These are phyloP conservation scores for Alternaria angustiovoidea DNA, from an alignment of 2,329 filamentous ascomycete species.

Conservation along the genomic window DNA sequence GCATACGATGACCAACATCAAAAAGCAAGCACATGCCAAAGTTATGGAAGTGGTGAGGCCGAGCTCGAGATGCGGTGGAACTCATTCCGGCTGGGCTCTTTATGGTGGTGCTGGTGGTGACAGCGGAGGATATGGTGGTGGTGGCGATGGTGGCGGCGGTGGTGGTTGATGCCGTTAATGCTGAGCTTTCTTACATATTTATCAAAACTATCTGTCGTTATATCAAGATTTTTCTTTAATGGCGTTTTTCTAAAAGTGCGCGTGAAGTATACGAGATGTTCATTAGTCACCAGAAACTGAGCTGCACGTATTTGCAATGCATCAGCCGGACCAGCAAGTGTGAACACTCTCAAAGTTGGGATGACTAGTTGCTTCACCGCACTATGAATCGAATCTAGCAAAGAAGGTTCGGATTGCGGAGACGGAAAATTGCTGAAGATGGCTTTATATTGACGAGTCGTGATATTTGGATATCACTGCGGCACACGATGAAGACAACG, in stretches of 20 bases:
- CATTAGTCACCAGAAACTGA: background rate
- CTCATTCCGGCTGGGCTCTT: background rate
- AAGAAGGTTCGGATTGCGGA: background rate
- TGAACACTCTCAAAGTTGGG: background rate
- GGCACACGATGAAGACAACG: background rate
- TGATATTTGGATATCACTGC: background rate
- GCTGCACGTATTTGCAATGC: background rate
- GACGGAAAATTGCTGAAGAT: background rate
- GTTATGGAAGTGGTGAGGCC: background rate
- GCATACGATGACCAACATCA: background rate
- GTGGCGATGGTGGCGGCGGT: slow-evolving; percentile 17
- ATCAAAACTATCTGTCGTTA: background rate
- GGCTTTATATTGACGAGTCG: background rate
- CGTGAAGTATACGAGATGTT: background rate
- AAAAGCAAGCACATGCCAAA: background rate
- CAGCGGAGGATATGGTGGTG: background rate
- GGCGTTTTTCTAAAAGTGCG: background rate
- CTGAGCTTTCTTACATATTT: too few species aligned
- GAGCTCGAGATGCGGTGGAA: background rate
- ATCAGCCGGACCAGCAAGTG: background rate
- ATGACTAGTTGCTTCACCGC: background rate
- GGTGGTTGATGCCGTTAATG: background rate
- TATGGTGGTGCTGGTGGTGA: slow-evolving; percentile 15
- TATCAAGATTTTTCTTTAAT: too few species aligned
- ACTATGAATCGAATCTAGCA: background rate